Evolutionary conservation across 169 alveolate species (phyloP), one percentile per base, ranked within the genome.

Genomic region (Babesia bovis): DNA sequence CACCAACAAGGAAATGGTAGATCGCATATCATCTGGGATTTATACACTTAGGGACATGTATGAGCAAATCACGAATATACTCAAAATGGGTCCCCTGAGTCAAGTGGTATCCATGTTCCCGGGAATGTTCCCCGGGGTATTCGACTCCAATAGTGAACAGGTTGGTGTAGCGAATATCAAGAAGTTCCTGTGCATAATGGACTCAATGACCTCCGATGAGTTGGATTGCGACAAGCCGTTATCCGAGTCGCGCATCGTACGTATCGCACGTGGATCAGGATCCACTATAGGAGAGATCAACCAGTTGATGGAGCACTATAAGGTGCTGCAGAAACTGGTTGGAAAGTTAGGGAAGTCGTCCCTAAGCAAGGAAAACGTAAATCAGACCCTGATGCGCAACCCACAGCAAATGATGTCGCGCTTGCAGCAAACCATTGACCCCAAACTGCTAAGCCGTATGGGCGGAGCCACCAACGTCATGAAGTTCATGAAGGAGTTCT

Each of bases 231-330:
- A 85, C 49, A 93, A 94, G 78, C 94, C 92, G n/a, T 69, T 97
- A 19, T 92, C 68, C 82, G 95, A 90, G 23, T 84, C 95, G 26
- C 91, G 99, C 66, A 89, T 94, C n/a, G 38, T 84, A 25, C 84
- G 99, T 56, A 93, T 97, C 23, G 98, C 99, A 4, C 85, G 91
- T 58, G 99, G 99, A 25, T 93, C 98, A 0, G 99, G 99, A 23
- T 85, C 95, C 32, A 71, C 93, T 3, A 77, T 94, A 15, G 84
- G 84, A 36, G 99, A 97, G 83, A 97, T 97, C 33, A 90, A 90
- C 40, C 88, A 89, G 35, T 90, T 97, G 38, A 41, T 97, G 28
- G 99, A 95, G 47, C 98, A 97, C 86, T 94, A 97, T 92, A 97
- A 97, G 85, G 83, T 88, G 92, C 90, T 98, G 66, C 93, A 96